Evolutionary conservation across 345 rosid genomes (phyloP), one percentile per base, ranked within the genome.

Genomic region (Nephelium lappaceum): DNA sequence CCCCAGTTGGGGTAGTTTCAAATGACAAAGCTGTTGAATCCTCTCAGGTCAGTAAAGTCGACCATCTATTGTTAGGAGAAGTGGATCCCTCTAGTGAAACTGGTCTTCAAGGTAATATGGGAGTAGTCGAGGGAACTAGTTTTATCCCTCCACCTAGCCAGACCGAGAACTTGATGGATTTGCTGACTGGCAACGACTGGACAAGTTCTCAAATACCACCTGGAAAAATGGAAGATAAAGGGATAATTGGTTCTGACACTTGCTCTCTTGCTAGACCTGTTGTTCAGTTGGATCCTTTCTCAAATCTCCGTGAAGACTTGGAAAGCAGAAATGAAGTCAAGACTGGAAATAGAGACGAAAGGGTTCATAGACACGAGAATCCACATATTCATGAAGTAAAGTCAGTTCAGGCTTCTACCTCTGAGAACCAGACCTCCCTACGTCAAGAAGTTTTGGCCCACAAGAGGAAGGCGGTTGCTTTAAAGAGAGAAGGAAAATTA

Each of bases 401-500:
- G 81, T 69, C 83, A 23, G 79, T 65, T 69, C 82, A 79, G 57
- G 81, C 47, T 68, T 25, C 74, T 62, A 68, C 82, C 78, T 85
- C 88, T 55, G 81, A 80, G 75, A 87, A 42, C 65, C 84, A 83
- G 75, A 81, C 65, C 74, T 80, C 84, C 57, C 81, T 91, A 61
- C 84, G 70, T 77, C 92, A 87, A 81, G 95, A 91, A 58, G 86
- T 95, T 84, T 80, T 91, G 69, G 88, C 88, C 80, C 86, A 78
- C 68, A 93, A 95, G 89, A 89, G 86, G 89, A 92, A 84, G 83
- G 99, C 98, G 11, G 74, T 95, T 74, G 90, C 89, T 60, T 82
- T 93, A 43, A 93, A 95, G 85, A 90, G 86, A 84, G 95, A 95
- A 79, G 98, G 99, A 67, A 95, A 85, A 81, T 73, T 92, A 61